Evolutionary conservation across 768 basidiomycete genomes (phyloP).

Genomic region (Boletus rubroflammeus): DNA sequence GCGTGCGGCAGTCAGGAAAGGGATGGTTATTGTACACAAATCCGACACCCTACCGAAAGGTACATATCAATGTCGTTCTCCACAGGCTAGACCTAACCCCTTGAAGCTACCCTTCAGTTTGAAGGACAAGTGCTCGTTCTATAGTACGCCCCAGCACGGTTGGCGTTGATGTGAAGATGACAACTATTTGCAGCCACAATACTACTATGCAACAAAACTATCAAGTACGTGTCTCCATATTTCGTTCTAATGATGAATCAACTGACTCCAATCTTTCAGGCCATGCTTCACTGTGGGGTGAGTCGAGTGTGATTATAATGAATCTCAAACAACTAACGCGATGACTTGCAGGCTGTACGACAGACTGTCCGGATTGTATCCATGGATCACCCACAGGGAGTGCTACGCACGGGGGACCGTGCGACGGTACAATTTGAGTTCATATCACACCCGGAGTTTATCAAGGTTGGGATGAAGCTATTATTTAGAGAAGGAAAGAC

Average conservation of each 20-base stretch:
- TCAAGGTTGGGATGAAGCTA: slow-evolving; percentile 91
- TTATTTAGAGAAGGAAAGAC: slow-evolving; percentile 95
- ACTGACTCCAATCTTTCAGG: slow-evolving; percentile 36
- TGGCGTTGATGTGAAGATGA: not conserved
- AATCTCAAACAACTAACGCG: not conserved
- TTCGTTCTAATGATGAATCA: not conserved
- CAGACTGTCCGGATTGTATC: slow-evolving; percentile 90
- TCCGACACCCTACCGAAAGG: slow-evolving; percentile 76
- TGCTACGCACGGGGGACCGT: slow-evolving; percentile 91
- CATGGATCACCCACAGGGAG: slow-evolving; percentile 86
- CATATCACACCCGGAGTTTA: slow-evolving; percentile 85
- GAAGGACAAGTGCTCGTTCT: slow-evolving; percentile 93
- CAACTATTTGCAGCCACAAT: slow-evolving; percentile 58
- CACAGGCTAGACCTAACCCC: not conserved
- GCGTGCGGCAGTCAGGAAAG: slow-evolving; percentile 80
- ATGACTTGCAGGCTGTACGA: slow-evolving; percentile 63
- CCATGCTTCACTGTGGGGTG: slow-evolving; percentile 92
- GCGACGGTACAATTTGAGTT: slow-evolving; percentile 95
- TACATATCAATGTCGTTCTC: slow-evolving; percentile 25
- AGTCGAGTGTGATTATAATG: slow-evolving; percentile 20
- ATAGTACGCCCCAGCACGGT: slow-evolving; percentile 54
- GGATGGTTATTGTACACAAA: slow-evolving; percentile 88
- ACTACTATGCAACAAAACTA: slow-evolving; percentile 92
- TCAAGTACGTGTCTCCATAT: slow-evolving; percentile 51
- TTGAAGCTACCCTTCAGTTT: slow-evolving; percentile 72